Conservation (phyloP, 768 basidiomycete genomes). For the Pilatotrama ljubarskyi region DNA sequence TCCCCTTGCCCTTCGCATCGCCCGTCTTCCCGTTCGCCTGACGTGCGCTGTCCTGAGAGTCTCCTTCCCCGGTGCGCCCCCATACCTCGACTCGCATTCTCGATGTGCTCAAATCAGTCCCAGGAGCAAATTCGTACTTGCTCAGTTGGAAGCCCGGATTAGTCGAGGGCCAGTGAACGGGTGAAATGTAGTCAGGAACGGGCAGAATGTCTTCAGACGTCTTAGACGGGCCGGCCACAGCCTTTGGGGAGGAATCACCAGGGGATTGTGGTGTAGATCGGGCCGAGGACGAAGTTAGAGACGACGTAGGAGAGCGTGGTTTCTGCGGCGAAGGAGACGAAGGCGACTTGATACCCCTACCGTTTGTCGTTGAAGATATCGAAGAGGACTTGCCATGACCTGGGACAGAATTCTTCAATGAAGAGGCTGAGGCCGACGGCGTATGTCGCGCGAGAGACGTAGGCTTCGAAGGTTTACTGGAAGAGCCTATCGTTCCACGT, state of each 20-base stretch:
- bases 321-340: slow-evolving; percentile 23
- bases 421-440: slow-evolving; percentile 11
- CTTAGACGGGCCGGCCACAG: not conserved
- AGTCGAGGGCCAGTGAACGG: slow-evolving; percentile 79
- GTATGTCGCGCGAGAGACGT: slow-evolving; percentile 8
- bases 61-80: slow-evolving; percentile 38
- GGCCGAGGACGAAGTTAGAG: not conserved
- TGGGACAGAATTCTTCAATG: not conserved
- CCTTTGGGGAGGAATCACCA: not conserved
- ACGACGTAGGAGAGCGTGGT: slow-evolving; percentile 13
- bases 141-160: slow-evolving; percentile 77
- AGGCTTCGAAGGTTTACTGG: slow-evolving; percentile 1
- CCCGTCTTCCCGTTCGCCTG: not conserved
- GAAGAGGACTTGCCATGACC: slow-evolving; percentile 18
- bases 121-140: slow-evolving; percentile 52
- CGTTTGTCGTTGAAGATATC: slow-evolving; percentile 2
- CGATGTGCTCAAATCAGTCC: slow-evolving; percentile 53
- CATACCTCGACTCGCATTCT: slow-evolving; percentile 59
- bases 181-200: slow-evolving; percentile 71
- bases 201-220: not conserved
- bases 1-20: slow-evolving; percentile 40
- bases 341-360: slow-evolving; percentile 10
- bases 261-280: not conserved
- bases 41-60: not conserved
- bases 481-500: slow-evolving; percentile 7